Evolutionary conservation across 768 basidiomycete genomes (phyloP), one percentile per base, ranked within the genome.

Genomic region (Gautieria morchelliformis): DNA sequence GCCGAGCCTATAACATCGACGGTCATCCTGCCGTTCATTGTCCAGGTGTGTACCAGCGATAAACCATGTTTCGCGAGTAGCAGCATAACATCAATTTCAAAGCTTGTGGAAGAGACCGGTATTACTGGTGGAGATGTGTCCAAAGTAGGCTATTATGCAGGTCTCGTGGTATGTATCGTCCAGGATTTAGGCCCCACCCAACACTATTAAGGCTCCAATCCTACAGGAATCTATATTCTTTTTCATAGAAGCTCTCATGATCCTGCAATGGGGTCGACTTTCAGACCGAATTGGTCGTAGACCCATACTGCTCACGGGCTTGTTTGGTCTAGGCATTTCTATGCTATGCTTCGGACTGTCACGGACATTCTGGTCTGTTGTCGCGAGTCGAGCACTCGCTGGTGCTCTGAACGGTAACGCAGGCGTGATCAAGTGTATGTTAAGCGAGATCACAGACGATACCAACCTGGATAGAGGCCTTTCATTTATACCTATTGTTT

Each of bases 11-110:
- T 91, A 62, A 87, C 87, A 1, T 79, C 79, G 5, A 79, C 87
- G 60, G 84, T 90, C 55, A 88, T 90, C 59, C 80, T 80, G 47
- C 89, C 88, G 0, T 89, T 89, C 64, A 78, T 82, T 19, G 85
- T 85, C 3, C 80, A 89, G 73, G 85, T 84, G 57, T 45, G 76
- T 63, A 7, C 6, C 8, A 10, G 10, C 35, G 35, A 14, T 37
- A 37, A 37, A 14, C 14, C 35, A 9, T 37, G 10, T 64, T 76
- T 42, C 10, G 49, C 27, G 32, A 10, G 44, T 35, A 22, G 56
- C 41, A 32, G 12, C 10, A 5, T 52, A 35, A 0, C 39, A 5
- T 53, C 42, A n/a, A 50, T 12, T 20, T 2, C 3, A 44, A 54
- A 85, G 84, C 74, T 85, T 20, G 75, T 86, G 35, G 72, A 77